Evolutionary conservation across 2,329 filamentous ascomycete species (phyloP), one percentile per base, ranked within the genome.

Genomic region (Curvularia verruculosa): DNA sequence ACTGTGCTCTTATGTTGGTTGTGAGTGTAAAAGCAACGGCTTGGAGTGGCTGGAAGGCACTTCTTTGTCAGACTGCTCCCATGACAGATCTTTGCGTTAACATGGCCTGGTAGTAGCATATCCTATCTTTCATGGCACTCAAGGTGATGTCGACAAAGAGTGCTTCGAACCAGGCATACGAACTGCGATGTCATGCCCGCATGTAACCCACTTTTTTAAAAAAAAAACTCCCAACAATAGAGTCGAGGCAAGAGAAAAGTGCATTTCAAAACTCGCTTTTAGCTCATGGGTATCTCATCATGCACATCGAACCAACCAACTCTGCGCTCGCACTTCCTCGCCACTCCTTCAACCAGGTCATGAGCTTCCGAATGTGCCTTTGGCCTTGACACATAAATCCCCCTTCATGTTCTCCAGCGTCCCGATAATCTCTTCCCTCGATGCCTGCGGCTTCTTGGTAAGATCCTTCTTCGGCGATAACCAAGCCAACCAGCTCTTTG

Each of bases 321-420:
- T 18, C 31, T 36, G 31, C 19, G 5, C 34, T 39, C 21, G 15
- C 31, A 19, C 23, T 19, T 18, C n/a, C 24, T 2, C 24, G 4
- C 8, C 26, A 28, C 23, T 5, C 37, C 24, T 23, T 19, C 28
- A 6, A 39, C 13, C n/a, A 4, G 1, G 18, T 46, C 23, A 18
- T 7, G 9, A 45, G 15, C 40, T 28, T 31, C 41, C 34, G 18
- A 56, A 56, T 10, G 36, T 48, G 28, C 43, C 54, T 31, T 56
- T 56, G 1, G 54, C 54, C 29, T 56, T 56, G 3, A 56, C 86
- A 65, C 81, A 86, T 9, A 86, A 71, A 29, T 74, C 76, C 5
- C 87, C 88, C n/a, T 81, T 77, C 21, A 82, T 60, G 18, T 77
- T 83, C 75, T 87, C 84, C 13, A 89, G 67, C 21, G 77, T 80